These are phyloP conservation scores for Prototheca wickerhamii DNA, from an alignment of 163 green algal genomes.

Conservation along the genomic window DNA sequence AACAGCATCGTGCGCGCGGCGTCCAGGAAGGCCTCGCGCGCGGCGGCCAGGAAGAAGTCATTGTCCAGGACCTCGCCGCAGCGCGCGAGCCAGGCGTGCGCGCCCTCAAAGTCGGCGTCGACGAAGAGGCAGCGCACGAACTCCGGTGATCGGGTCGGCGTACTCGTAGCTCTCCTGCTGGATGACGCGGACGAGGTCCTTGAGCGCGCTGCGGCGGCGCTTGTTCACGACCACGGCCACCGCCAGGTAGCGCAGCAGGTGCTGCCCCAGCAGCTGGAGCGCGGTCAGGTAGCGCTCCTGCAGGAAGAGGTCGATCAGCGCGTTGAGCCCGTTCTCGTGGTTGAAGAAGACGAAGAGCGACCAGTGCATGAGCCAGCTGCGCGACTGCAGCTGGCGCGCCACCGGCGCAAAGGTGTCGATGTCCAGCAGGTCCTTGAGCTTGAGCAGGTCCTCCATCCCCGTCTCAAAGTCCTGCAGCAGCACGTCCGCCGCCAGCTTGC, in stretches of 20 bases:
- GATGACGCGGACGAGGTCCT: slow-evolving; percentile 73
- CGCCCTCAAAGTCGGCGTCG: slow-evolving; percentile 93
- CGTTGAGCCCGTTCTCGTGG: slow-evolving; percentile 87
- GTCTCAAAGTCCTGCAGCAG: slow-evolving; percentile 84
- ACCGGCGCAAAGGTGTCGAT: slow-evolving; percentile 65
- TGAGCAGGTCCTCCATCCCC: slow-evolving; percentile 83
- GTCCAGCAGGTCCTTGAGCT: slow-evolving; percentile 91
- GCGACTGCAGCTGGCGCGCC: slow-evolving; percentile 84
- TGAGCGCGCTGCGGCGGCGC: slow-evolving; percentile 70
- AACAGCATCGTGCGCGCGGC: slow-evolving; percentile 93
- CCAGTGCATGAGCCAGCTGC: slow-evolving; percentile 98
- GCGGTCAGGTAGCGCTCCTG: slow-evolving; percentile 87
- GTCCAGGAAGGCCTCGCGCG: slow-evolving; percentile 90
- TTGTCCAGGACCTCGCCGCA: slow-evolving; percentile 76
- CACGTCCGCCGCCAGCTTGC: slow-evolving; percentile 90
- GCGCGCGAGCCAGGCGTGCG: slow-evolving; percentile 78
- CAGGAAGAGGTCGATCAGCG: slow-evolving; percentile 95
- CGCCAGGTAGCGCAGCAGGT: slow-evolving; percentile 92
- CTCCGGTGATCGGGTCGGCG: slow-evolving; percentile 88
- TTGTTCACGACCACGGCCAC: slow-evolving; percentile 86
- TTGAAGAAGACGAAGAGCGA: slow-evolving; percentile 97
- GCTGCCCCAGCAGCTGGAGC: slow-evolving; percentile 87
- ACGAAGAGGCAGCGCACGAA: slow-evolving; percentile 91
- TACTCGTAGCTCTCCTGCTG: slow-evolving; percentile 51
- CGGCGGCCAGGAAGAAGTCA: slow-evolving; percentile 89